Evolutionary conservation across 2,329 filamentous ascomycete genomes (phyloP), one percentile per base, ranked within the genome.

Genomic region (Nigrograna mackinnonii): DNA sequence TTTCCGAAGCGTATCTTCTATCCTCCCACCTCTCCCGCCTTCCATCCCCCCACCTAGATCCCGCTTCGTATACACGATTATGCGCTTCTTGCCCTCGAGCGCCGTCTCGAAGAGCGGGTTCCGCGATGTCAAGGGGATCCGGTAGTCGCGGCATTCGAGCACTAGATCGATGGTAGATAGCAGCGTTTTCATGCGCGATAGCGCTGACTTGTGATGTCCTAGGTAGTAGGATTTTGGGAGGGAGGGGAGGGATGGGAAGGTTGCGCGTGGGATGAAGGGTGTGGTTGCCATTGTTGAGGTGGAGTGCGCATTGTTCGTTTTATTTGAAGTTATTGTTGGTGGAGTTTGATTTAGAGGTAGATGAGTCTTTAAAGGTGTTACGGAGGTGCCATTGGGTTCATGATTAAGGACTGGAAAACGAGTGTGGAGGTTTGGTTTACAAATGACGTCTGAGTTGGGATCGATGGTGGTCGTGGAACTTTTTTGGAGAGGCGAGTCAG

Each of bases 91-190:
- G 13, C 85, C 85, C 20, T 83, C 82, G 33, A 97, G 75, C 22
- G 83, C 80, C 49, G 84, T 79, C 64, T 97, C 92, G 55, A 99
- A 92, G 34, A 91, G 73, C 0, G 91, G 92, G 64, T 99, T 99
- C 54, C 89, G 84, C 3, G 89, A 94, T 1, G 91, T 91, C 7
- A 97, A 73, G 0, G 94, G 94, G 0, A 96, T 85, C 35, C 94
- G 86, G 65, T 91, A 91, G 74, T 99, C 94, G 62, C 94, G 88
- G 68, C 91, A 96, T 74, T 99, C 94, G 62, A 99, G 82, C 40
- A 99, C 83, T 32, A 97, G 83, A 60, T 91, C 87, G 58, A 96
- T 88, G 49, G 83, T 84, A 20, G 85, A 83, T 36, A 99, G 80
- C 64, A 88, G 79, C 28, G 82, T 82, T 65, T 89, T 88, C 86